These are phyloP conservation scores for Lobosporangium transversale DNA, from an alignment of 192 early-diverging fungal genomes.

Conservation along the genomic window DNA sequence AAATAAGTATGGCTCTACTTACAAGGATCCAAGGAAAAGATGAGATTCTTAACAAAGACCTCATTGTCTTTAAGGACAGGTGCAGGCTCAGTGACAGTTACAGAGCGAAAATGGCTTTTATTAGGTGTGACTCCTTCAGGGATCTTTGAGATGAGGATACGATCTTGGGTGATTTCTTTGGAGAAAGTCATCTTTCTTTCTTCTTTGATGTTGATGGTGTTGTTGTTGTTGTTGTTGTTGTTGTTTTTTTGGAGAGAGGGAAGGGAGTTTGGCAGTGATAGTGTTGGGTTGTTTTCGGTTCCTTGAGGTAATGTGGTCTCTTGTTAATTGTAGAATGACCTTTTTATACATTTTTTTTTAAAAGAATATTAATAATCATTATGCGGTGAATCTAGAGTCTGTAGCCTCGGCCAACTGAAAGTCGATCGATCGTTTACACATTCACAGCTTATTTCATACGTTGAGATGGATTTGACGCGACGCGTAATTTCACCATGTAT, in stretches of 20 bases:
- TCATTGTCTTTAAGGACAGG: slow-evolving; percentile 55
- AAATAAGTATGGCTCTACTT: slow-evolving; percentile 63
- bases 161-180: slow-evolving; percentile 19
- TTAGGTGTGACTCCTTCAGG: slow-evolving; percentile 38
- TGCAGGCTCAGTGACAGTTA: background rate
- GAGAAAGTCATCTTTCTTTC: background rate
- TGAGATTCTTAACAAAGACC: slow-evolving; percentile 68
- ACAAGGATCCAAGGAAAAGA: slow-evolving; percentile 84
- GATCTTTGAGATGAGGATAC: slow-evolving; percentile 28
- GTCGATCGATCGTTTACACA: too few species aligned
- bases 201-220: background rate
- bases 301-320: too few species aligned
- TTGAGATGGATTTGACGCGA: too few species aligned
- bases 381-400: too few species aligned
- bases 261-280: background rate
- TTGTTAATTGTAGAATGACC: too few species aligned
- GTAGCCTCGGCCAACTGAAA: too few species aligned
- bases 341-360: too few species aligned
- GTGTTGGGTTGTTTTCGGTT: background rate
- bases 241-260: background rate
- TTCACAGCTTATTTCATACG: too few species aligned
- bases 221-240: background rate
- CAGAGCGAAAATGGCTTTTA: slow-evolving; percentile 39
- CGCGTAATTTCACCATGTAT: too few species aligned
- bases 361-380: too few species aligned